Percentiles rank a stretch among this genome's conserved stretches.
These are phyloP conservation scores for Thalassiosira exigua DNA, from an alignment of 352 stramenopile species.

Conservation along the genomic window DNA sequence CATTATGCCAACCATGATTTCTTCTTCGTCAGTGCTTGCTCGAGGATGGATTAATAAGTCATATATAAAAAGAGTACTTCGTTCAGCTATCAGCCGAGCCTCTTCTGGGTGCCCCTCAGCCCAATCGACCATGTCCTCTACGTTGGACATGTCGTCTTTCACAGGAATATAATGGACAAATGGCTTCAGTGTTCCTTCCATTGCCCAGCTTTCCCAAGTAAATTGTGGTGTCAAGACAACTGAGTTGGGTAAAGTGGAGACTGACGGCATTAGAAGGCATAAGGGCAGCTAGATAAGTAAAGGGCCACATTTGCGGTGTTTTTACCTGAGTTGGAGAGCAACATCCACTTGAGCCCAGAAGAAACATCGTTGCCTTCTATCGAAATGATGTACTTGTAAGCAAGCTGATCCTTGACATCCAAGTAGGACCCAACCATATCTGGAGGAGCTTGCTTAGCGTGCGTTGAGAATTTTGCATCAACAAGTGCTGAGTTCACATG, in stretches of 20 bases:
- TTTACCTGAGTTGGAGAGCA: conserved; percentile 26
- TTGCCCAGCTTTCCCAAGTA: conserved; percentile 13
- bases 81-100: conserved; percentile 19
- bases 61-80: conserved; percentile 61
- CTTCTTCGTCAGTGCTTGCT: conserved; percentile 44
- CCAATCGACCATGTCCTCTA: conserved; percentile 38
- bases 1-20: conserved; percentile 52
- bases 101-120: conserved; percentile 16
- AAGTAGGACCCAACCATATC: conserved; percentile 53
- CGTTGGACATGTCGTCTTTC: conserved; percentile 31
- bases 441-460: conserved; percentile 24
- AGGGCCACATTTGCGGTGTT: too few relatives aligned
- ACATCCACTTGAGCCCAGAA: conserved; percentile 28
- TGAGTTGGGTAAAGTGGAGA: too few relatives aligned
- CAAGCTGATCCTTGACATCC: conserved; percentile 40
- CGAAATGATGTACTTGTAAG: conserved; percentile 18
- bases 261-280: too few relatives aligned
- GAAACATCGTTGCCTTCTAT: conserved; percentile 39
- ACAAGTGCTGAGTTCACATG: conserved; percentile 68
- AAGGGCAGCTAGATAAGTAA: too few relatives aligned
- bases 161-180: conserved; percentile 53
- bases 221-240: conserved; percentile 34
- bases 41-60: conserved; percentile 61
- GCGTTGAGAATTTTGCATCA: conserved; percentile 77
- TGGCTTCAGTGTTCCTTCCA: conserved; percentile 29